Evolutionary conservation across 2,329 filamentous ascomycete species (phyloP).

Genomic region (Saccharata proteae): DNA sequence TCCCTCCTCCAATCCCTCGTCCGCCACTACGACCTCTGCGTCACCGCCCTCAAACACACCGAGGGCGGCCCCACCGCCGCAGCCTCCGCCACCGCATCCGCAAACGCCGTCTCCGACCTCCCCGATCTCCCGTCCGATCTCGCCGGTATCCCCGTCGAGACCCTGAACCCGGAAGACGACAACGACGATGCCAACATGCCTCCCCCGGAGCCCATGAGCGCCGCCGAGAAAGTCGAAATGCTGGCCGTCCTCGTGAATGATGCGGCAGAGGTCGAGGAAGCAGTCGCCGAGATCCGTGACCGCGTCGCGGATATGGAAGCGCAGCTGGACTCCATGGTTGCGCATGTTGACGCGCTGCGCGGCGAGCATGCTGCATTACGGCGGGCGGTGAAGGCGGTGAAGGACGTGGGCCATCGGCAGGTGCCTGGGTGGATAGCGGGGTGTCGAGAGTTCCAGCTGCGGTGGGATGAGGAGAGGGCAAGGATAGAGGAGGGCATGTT

Average conservation of each 20-base stretch:
- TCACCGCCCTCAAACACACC: slow-evolving; percentile 80
- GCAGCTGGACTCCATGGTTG: slow-evolving; percentile 50
- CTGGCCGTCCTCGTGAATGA: slow-evolving; percentile 67
- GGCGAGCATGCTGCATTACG: slow-evolving; percentile 13
- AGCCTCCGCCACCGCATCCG: slow-evolving; percentile 23
- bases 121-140: slow-evolving; percentile 7
- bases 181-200: too few species aligned
- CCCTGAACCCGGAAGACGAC: slow-evolving; percentile 14
- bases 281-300: slow-evolving; percentile 57
- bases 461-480: slow-evolving; percentile 64
- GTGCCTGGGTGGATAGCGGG: slow-evolving; percentile 54
- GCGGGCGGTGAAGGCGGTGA: slow-evolving; percentile 36
- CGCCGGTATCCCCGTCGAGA: slow-evolving; percentile 11
- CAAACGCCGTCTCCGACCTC: slow-evolving; percentile 12
- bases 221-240: slow-evolving; percentile 71
- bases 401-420: slow-evolving; percentile 53
- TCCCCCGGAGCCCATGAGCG: slow-evolving; percentile 56
- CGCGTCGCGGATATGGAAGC: slow-evolving; percentile 66
- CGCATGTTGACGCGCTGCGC: slow-evolving; percentile 48
- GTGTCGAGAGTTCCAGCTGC: slow-evolving; percentile 47
- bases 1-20: slow-evolving; percentile 68
- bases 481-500: slow-evolving; percentile 54
- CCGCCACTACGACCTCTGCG: slow-evolving; percentile 84
- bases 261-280: slow-evolving; percentile 49
- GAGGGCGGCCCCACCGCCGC: slow-evolving; percentile 46